Percentiles rank a stretch among this genome's conserved stretches.
These are phyloP conservation scores for Calamus simplicifolius DNA, from an alignment of 176 grass and related monocot species.

Conservation along the genomic window DNA sequence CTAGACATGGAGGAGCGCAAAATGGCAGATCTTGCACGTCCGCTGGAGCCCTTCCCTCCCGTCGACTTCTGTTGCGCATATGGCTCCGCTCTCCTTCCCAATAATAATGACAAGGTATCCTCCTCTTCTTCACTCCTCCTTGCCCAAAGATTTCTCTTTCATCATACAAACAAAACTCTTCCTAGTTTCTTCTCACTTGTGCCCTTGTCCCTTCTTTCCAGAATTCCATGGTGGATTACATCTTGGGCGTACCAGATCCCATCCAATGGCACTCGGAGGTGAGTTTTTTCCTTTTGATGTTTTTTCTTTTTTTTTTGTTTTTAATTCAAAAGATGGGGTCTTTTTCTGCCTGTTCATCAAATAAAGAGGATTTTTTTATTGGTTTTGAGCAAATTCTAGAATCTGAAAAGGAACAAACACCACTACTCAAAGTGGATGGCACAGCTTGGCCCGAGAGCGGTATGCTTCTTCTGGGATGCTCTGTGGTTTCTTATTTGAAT, in stretches of 20 bases:
- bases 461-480: constrained; percentile 11
- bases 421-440: constrained; percentile 75
- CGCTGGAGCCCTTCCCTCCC: constrained; percentile 56
- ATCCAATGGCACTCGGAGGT: constrained; percentile 67
- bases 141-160: background rate
- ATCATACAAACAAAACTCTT: background rate
- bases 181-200: background rate
- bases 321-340: background rate
- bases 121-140: background rate
- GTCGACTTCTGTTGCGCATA: constrained; percentile 90
- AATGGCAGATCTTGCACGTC: constrained; percentile 32
- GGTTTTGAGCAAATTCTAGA: constrained; percentile 23
- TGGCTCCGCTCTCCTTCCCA: constrained; percentile 69
- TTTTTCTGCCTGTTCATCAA: background rate
- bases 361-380: too few relatives aligned
- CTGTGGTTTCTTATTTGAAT: constrained; percentile 3
- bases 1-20: constrained; percentile 2
- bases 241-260: constrained; percentile 68
- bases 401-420: constrained; percentile 58
- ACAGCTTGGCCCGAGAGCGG: constrained; percentile 32
- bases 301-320: background rate
- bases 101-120: constrained; percentile 28
- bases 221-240: constrained; percentile 88
- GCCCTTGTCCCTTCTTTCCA: background rate
- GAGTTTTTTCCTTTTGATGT: background rate